Evolutionary conservation across 2,329 filamentous ascomycete genomes (phyloP), one percentile per base, ranked within the genome.

Genomic region (Diaporthe sp.): DNA sequence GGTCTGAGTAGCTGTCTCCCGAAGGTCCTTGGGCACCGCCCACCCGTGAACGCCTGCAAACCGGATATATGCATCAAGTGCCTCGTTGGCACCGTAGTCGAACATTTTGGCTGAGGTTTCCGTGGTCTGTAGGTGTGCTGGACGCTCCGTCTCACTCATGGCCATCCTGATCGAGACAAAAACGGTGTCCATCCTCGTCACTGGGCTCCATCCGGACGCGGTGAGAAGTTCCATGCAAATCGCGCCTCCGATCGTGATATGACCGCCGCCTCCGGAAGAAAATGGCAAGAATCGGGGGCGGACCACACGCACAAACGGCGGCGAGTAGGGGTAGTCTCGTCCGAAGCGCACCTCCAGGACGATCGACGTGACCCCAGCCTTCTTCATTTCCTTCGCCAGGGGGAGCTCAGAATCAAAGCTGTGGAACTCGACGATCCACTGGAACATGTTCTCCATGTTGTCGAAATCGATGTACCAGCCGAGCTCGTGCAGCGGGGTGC

Each of bases 401-500:
- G 94, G 94, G 0, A 97, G 87, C 1, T 85, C 82, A 0, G 85
- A 78, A 34, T 95, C 93, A 80, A 98, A 98, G 58, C 93, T 94
- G 82, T 98, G 96, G 1, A 98, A 86, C 82, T 98, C 94, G 8
- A 97, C 92, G 75, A 98, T 95, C 95, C 95, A 98, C 80, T 97
- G 95, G 80, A 97, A 98, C 77, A 95, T 88, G 80, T 96, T 97
- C 31, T 86, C 89, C 51, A 96, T 86, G 68, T 90, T 89, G 8
- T 86, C 85, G 65, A 89, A 87, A 80, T 97, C 90, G 73, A 98
- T 92, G 81, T 95, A 95, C 95, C 95, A 98, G 22, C 96, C 96
- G 0, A 97, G 88, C 76, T 93, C 90, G 76, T 92, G 88, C 1
- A 90, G 82, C 0, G 91, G 89, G 1, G 88, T 91, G 15, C 82